Conservation (phyloP, 2,329 filamentous ascomycete species). For the Pyrenochaeta sp. region DNA sequence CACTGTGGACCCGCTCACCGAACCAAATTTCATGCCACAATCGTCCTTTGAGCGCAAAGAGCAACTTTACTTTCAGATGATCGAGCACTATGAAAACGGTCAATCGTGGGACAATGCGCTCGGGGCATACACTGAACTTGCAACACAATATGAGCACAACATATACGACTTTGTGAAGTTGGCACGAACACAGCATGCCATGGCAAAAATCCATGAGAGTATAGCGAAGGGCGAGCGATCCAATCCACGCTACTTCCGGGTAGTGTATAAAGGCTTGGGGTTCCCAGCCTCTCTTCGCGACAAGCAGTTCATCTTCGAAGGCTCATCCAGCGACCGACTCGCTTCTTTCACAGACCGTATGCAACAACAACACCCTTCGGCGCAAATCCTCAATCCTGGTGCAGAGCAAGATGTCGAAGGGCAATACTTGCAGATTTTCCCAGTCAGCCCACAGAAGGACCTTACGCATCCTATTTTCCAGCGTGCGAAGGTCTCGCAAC, state of each 20-base stretch:
- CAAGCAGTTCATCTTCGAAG: constrained; percentile 93
- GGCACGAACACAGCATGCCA: constrained; percentile 85
- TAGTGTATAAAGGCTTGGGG: constrained; percentile 86
- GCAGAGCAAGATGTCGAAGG: constrained; percentile 84
- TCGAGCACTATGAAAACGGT: constrained; percentile 93
- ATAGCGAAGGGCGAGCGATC: constrained; percentile 82
- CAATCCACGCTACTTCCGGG: constrained; percentile 87
- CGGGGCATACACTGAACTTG: constrained; percentile 87
- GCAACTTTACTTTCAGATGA: constrained; percentile 90
- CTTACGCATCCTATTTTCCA: constrained; percentile 85
- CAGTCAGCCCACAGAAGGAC: constrained; percentile 83
- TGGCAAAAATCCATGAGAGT: constrained; percentile 89
- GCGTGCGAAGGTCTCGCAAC: constrained; percentile 80
- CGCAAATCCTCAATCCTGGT: constrained; percentile 76
- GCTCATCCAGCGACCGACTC: constrained; percentile 76
- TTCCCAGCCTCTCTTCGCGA: constrained; percentile 83
- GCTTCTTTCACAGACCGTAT: constrained; percentile 88
- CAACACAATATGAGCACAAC: constrained; percentile 88
- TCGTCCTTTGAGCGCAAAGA: constrained; percentile 93
- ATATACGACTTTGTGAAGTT: constrained; percentile 92
- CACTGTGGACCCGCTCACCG: constrained; percentile 69
- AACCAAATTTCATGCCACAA: constrained; percentile 82
- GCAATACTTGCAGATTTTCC: constrained; percentile 84
- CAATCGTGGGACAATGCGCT: constrained; percentile 91
- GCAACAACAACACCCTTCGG: constrained; percentile 87